A percentile compares a stretch with the other conserved stretches of the same genome.
phyloP scores from a whole-genome alignment of 768 basidiomycete species.

The Sistotremastrum suecicum region DNA sequence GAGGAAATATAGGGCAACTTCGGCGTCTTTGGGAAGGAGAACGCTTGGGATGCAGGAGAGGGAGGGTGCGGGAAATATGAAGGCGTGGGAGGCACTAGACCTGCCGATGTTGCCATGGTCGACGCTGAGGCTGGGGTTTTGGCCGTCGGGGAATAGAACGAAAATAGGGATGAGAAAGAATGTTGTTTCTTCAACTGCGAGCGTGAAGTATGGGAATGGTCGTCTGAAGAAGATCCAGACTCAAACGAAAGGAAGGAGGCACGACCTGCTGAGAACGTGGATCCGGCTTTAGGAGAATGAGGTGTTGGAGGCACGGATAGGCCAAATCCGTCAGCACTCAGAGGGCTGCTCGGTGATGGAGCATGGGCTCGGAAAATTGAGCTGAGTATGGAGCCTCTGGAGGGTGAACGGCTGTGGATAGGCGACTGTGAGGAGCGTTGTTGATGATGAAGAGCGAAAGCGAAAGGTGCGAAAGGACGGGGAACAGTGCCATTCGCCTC shows the following conservation, averaged over 20 bases:
- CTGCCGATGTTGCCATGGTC: neutral
- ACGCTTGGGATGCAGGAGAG: slow-evolving; percentile 9
- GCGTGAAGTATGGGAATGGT: too few relatives aligned
- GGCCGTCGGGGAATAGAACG: too few relatives aligned
- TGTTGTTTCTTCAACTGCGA: too few relatives aligned
- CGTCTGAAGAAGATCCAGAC: neutral
- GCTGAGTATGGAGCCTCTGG: slow-evolving; percentile 6
- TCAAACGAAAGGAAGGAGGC: slow-evolving; percentile 16
- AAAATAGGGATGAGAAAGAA: too few relatives aligned
- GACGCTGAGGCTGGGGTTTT: neutral
- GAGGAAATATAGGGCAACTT: too few relatives aligned
- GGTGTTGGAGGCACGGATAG: too few relatives aligned
- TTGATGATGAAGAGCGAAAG: slow-evolving; percentile 19
- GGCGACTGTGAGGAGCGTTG: slow-evolving; percentile 8
- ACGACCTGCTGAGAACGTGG: slow-evolving; percentile 14
- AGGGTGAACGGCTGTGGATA: slow-evolving; percentile 9
- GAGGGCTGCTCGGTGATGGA: too few relatives aligned
- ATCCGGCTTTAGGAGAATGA: too few relatives aligned
- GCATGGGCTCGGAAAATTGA: too few relatives aligned
- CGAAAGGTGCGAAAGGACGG: slow-evolving; percentile 24
- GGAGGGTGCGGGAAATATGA: slow-evolving; percentile 10
- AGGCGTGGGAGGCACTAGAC: neutral
- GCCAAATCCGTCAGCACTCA: too few relatives aligned
- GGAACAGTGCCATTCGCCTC: slow-evolving; percentile 27
- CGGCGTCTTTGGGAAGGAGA: neutral